Base-by-base conservation (phyloP, 148 eudicot genomes). In the Vaccinium myrtillus region DNA sequence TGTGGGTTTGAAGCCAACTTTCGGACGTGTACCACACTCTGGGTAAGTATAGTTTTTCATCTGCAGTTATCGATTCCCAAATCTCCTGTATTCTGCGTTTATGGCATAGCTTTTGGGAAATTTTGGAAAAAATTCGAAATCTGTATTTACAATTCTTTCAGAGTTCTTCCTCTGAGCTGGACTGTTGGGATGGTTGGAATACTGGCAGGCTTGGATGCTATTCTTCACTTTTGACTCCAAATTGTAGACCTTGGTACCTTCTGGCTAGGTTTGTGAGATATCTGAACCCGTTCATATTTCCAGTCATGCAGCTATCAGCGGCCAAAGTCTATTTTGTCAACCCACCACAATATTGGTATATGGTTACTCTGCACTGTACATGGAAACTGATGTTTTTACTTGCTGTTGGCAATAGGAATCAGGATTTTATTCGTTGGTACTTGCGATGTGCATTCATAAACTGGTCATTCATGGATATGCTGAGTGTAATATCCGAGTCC, bases 151-250 rank as follows among this genome's bases (percentile, higher is more conserved):
- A 82, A 48, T 65, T 78, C 63, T 79, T 48, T 81, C 87, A 95
- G 98, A 39, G 96, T 95, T 71, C 92, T 97, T 90, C 98, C 98
- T 15, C 87, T 97, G 77, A 95, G 95, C 85, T 97, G 97, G 92
- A 95, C 99, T 58, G 94, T 97, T 84, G 98, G 98, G 71, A 94
- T 94, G 96, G 96, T 95, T 51, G 98, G 99, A 21, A 88, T 97
- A 90, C 87, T 97, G 67, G 91, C 99, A 19, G 98, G 92, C 84
- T 75, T 49, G 14, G 19, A 21, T 78, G 46, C 11, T 70, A 16
- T 7, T 6, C 21, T 83, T 73, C 21, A 6, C 14, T 49, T 65
- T 21, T 32, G 10, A n/a, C 46, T 65, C 32, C 14, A 54, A 27
- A 21, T 23, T 2, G 30, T 0, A 19, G 63, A 23, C 30, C 13